Evolutionary conservation across 768 basidiomycete species (phyloP).

Genomic region (Kwoniella shandongensis): DNA sequence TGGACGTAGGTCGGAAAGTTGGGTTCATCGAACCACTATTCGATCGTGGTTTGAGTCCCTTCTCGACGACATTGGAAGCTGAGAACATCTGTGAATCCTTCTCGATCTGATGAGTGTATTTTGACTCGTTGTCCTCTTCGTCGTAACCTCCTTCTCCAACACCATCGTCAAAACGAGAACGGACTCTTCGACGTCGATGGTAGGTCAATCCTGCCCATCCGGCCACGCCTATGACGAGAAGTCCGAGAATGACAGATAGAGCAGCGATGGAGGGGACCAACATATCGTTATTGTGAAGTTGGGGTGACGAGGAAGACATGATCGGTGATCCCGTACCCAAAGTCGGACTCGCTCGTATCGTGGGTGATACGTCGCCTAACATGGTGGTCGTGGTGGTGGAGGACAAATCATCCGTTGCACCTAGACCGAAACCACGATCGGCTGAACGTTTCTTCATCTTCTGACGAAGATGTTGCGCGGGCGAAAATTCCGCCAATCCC

Average conservation of each 20-base stretch:
- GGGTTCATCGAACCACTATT: not conserved
- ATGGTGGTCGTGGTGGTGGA: not conserved
- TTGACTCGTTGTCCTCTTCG: constrained; percentile 3
- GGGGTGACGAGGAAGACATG: constrained; percentile 13
- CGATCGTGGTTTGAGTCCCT: constrained; percentile 20
- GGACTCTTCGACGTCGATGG: constrained; percentile 14
- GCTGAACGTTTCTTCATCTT: constrained; percentile 22
- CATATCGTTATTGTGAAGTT: constrained; percentile 12
- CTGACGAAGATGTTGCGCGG: constrained; percentile 20
- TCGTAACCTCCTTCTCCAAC: not conserved
- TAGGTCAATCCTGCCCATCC: constrained; percentile 28
- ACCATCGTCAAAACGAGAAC: not conserved
- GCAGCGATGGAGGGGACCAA: constrained; percentile 25
- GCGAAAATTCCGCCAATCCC: constrained; percentile 18
- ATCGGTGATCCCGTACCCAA: constrained; percentile 10
- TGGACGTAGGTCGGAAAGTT: not conserved
- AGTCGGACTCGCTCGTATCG: constrained; percentile 19
- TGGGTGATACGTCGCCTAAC: constrained; percentile 5
- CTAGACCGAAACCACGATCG: constrained; percentile 10
- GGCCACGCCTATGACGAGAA: constrained; percentile 29
- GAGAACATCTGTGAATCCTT: constrained; percentile 22
- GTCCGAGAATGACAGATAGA: constrained; percentile 26
- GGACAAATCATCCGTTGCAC: constrained; percentile 5
- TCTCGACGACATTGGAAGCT: constrained; percentile 25
- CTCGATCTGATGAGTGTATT: constrained; percentile 4